Base-by-base conservation (phyloP, 192 early-diverging fungal species). In the Oehlia diaphana region DNA sequence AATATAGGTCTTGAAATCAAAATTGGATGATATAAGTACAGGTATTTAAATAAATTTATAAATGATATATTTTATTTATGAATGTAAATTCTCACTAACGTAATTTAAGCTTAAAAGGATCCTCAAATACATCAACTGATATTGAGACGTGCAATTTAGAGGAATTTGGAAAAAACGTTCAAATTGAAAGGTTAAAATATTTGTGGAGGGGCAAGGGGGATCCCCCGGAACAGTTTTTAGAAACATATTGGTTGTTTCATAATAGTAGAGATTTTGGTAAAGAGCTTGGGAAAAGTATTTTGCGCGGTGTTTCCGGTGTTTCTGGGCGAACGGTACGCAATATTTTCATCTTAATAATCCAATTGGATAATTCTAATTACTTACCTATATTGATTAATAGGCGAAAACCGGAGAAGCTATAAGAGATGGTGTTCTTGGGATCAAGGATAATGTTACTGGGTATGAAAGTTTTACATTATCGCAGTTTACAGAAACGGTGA, bases 241-340 rank as follows among this genome's bases (percentile, higher is more conserved):
- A 71, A 71, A 71, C 37, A 21, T 12, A 75, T 75, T 75, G 73
- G 73, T 61, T 62, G 50, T 68, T 68, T 69, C 73, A 74, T 35
- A 63, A 50, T n/a, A 42, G 76, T 49, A 78, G 44, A 68, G 76
- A 78, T 50, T 69, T 78, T 42, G 65, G 76, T 33, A 78, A 53
- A 68, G 76, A 78, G 44, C 50, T 78, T 65, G 79, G 82, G 4
- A 83, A 83, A 44, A 76, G 69, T 47, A 33, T 82, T 63, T 74
- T 86, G 19, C 80, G 77, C 31, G 81, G 75, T 39, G 85, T 86
- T 9, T 82, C 76, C 33, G 63, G 75, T 39, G 85, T 86, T 9
- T 82, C 76, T 49, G 63, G 63, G 1, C 16, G 65, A 49, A 78
- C 76, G 42, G 76, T 78, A 78, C 19, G 4, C 39, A 39, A 21